Evolutionary conservation across 2,329 filamentous ascomycete genomes (phyloP).

Genomic region (Furcasterigmium sp.): DNA sequence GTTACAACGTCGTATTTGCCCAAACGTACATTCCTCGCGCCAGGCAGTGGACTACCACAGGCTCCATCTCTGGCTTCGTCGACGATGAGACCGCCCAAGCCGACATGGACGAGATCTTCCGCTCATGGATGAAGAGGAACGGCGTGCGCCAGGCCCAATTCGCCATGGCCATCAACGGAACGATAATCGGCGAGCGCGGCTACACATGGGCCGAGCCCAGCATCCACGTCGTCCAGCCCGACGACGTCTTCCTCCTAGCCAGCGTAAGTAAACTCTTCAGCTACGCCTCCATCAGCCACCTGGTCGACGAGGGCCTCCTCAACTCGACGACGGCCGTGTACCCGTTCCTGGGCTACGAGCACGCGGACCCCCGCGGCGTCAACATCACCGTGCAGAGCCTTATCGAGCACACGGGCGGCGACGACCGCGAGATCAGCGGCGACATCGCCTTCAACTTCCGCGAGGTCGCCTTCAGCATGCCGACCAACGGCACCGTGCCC

Average conservation of each 20-base stretch:
- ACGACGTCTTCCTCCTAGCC: conserved; percentile 11
- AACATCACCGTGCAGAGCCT: conserved; percentile 11
- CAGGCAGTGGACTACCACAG: conserved; percentile 8
- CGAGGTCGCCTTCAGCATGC: conserved; percentile 1
- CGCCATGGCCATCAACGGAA: conserved; percentile 5
- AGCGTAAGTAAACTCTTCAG: conserved; percentile 13
- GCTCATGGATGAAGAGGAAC: conserved; percentile 10
- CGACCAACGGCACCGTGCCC: conserved; percentile 3
- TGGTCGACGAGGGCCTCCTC: conserved; percentile 7
- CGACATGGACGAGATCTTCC: conserved; percentile 4
- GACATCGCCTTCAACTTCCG: conserved; percentile 10
- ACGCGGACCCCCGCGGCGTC: conserved; percentile 4
- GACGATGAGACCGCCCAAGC: conserved; percentile 1
- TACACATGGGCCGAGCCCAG: conserved; percentile 12
- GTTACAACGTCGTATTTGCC: conserved; percentile 11
- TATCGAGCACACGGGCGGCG: conserved; percentile 6
- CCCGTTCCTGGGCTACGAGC: conserved; percentile 6
- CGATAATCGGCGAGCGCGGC: conserved; percentile 6
- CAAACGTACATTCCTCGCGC: conserved; percentile 3
- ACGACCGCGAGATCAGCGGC: conserved; percentile 3
- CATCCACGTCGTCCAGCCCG: conserved; percentile 5
- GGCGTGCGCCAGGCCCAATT: conserved; percentile 12
- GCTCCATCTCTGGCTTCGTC: conserved; percentile 5
- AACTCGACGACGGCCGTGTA: conserved; percentile 5
- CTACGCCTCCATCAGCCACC: conserved; percentile 9